Conservation (phyloP, 2,329 filamentous ascomycete genomes). For the Pezicula rhizophila region DNA sequence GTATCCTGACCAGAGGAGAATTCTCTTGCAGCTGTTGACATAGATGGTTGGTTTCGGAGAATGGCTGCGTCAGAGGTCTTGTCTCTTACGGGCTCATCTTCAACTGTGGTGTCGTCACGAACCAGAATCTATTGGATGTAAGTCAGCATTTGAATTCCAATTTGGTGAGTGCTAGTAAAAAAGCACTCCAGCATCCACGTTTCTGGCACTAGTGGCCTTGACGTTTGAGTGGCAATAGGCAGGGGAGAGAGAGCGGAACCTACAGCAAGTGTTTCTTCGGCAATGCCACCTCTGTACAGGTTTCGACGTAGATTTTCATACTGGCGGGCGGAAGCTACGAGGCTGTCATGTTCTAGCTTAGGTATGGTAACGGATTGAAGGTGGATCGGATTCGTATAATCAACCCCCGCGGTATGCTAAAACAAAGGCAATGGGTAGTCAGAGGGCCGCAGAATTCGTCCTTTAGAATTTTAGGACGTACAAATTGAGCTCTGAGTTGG, state of each 20-base stretch:
- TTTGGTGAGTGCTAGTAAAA: too few relatives aligned
- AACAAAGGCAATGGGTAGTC: slow-evolving; percentile 4
- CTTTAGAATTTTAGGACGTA: slow-evolving; percentile 27
- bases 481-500: slow-evolving; percentile 38
- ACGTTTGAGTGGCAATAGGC: too few relatives aligned
- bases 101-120: slow-evolving; percentile 14
- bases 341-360: slow-evolving; percentile 53
- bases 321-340: slow-evolving; percentile 44
- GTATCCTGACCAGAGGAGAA: slow-evolving; percentile 19
- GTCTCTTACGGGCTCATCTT: slow-evolving; percentile 12
- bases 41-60: slow-evolving; percentile 8
- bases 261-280: slow-evolving; percentile 36
- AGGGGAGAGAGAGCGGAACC: slow-evolving; percentile 3
- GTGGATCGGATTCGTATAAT: slow-evolving; percentile 28
- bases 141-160: slow-evolving; percentile 7
- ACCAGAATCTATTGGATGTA: slow-evolving; percentile 18
- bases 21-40: slow-evolving; percentile 2
- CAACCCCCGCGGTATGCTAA: slow-evolving; percentile 33
- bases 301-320: slow-evolving; percentile 45
- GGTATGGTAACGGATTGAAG: slow-evolving; percentile 46
- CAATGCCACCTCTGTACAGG: slow-evolving; percentile 43
- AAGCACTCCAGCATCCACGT: too few relatives aligned
- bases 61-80: slow-evolving; percentile 10
- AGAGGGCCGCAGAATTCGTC: background rate
- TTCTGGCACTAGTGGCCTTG: too few relatives aligned